A percentile compares a stretch with the other conserved stretches of the same genome.
Conservation (phyloP, 768 basidiomycete genomes). For the Saitozyma sp. region DNA sequence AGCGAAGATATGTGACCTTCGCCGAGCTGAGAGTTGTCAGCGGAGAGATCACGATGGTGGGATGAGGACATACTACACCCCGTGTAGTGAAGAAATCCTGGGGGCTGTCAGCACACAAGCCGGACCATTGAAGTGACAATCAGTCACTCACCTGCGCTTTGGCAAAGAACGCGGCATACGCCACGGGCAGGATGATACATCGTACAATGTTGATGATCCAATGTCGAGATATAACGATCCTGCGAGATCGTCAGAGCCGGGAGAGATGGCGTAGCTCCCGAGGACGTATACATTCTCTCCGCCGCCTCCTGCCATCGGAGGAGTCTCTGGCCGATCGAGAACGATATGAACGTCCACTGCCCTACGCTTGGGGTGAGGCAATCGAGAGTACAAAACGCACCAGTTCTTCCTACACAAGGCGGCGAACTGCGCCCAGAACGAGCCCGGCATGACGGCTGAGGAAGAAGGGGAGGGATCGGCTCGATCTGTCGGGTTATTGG, state of each 20-base stretch:
- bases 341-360: neutral
- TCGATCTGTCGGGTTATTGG: neutral
- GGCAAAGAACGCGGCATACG: conserved; percentile 43
- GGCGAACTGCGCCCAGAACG: conserved; percentile 26
- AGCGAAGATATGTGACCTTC: conserved; percentile 34
- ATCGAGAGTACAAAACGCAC: conserved; percentile 5
- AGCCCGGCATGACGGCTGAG: conserved; percentile 12
- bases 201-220: conserved; percentile 39
- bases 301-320: too few relatives aligned
- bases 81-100: conserved; percentile 25
- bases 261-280: too few relatives aligned
- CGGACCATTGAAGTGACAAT: neutral
- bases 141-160: conserved; percentile 26
- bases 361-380: neutral
- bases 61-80: conserved; percentile 10
- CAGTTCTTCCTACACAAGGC: conserved; percentile 36
- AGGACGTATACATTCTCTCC: too few relatives aligned
- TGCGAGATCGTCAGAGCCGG: conserved; percentile 4
- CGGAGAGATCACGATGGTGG: neutral
- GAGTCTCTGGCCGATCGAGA: too few relatives aligned
- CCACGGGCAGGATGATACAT: conserved; percentile 42
- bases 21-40: conserved; percentile 37
- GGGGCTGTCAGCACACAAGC: conserved; percentile 1
- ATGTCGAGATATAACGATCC: conserved; percentile 43
- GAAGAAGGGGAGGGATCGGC: neutral